These are phyloP conservation scores for Kluyveromyces sp. DNA, from an alignment of 1,139 yeast genomes.

Conservation along the genomic window DNA sequence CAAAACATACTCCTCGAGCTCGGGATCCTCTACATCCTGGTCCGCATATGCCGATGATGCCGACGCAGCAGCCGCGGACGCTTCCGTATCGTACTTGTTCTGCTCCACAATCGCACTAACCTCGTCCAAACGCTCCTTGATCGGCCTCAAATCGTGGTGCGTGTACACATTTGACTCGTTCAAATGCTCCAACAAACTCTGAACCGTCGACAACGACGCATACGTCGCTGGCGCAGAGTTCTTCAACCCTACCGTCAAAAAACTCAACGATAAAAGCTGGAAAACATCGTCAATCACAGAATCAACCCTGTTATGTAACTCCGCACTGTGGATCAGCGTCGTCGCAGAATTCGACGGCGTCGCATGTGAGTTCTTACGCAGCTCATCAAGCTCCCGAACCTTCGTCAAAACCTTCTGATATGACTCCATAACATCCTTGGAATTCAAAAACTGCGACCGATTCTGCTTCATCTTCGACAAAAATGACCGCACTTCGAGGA, in stretches of 20 bases:
- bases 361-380: conserved; percentile 22
- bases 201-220: conserved; percentile 79
- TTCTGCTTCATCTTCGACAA: conserved; percentile 56
- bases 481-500: conserved; percentile 41
- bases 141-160: conserved; percentile 71
- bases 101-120: conserved; percentile 52
- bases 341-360: conserved; percentile 12
- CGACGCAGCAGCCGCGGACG: neutral
- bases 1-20: conserved; percentile 6
- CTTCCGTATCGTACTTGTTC: conserved; percentile 32
- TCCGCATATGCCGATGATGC: neutral
- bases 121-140: conserved; percentile 60
- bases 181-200: conserved; percentile 71
- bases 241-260: conserved; percentile 83
- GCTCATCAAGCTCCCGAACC: conserved; percentile 43
- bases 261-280: conserved; percentile 76
- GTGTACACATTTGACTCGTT: conserved; percentile 77
- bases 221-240: conserved; percentile 91
- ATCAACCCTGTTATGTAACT: conserved; percentile 44
- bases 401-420: conserved; percentile 46
- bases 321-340: conserved; percentile 24
- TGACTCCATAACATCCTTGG: conserved; percentile 51
- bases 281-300: conserved; percentile 78
- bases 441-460: conserved; percentile 53
- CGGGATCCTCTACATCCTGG: conserved; percentile 19